Evolutionary conservation across 2,329 filamentous ascomycete genomes (phyloP).

Genomic region (Didymellaceae sp.): DNA sequence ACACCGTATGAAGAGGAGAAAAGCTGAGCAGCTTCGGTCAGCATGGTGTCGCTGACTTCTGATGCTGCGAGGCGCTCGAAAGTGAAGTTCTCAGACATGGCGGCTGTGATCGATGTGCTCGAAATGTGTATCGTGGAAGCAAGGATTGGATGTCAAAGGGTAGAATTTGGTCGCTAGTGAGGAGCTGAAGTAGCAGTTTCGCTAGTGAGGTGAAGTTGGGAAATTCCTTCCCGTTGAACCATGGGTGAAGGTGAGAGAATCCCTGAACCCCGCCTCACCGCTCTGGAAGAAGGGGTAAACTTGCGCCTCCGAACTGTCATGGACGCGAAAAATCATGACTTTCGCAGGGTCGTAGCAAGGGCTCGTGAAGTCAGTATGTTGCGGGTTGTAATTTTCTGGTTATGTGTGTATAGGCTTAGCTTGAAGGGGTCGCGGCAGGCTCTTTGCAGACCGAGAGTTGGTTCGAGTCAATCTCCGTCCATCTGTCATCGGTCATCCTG

Average conservation of each 20-base stretch:
- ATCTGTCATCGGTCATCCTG: too few relatives aligned
- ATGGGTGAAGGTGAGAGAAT: too few relatives aligned
- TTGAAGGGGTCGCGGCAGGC: not conserved
- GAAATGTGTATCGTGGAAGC: too few relatives aligned
- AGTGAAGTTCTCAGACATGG: not conserved
- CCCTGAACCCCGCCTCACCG: too few relatives aligned
- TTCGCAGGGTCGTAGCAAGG: not conserved
- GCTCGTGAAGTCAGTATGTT: not conserved
- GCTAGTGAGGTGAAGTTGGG: too few relatives aligned
- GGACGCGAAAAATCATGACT: not conserved
- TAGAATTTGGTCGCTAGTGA: too few relatives aligned
- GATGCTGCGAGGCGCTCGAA: not conserved
- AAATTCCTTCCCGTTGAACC: too few relatives aligned
- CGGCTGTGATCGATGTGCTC: too few relatives aligned
- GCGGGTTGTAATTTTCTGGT: too few relatives aligned
- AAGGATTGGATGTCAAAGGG: too few relatives aligned
- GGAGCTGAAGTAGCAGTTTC: too few relatives aligned
- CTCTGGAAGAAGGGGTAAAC: not conserved
- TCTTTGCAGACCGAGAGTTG: not conserved
- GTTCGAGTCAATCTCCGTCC: not conserved
- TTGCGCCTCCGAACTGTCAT: not conserved
- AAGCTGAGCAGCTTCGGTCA: not conserved
- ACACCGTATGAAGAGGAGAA: not conserved
- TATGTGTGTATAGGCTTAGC: not conserved
- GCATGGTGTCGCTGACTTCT: not conserved